These are phyloP conservation scores for Straminergon stramineum DNA, from an alignment of 225 moss, liverwort and hornwort species.

Conservation along the genomic window DNA sequence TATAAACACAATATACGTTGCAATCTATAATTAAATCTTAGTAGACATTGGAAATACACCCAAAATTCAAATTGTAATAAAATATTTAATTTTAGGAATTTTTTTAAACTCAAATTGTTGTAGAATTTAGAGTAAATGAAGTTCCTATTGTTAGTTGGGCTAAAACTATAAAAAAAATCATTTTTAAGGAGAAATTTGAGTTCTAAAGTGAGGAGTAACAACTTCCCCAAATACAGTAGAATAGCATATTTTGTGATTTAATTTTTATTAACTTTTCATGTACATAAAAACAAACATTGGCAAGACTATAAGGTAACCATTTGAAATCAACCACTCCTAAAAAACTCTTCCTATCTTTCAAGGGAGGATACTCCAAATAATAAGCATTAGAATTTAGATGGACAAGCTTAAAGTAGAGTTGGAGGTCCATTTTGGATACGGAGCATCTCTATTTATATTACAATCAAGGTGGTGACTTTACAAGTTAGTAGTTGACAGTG, in stretches of 20 bases:
- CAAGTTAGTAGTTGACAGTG: too few relatives aligned
- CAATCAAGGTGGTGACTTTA: too few relatives aligned
- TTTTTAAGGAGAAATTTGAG: background rate
- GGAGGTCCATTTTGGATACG: too few relatives aligned
- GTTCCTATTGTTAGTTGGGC: background rate
- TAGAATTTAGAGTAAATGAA: background rate
- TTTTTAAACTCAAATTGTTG: background rate
- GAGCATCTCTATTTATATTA: too few relatives aligned
- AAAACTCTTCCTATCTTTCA: too few relatives aligned
- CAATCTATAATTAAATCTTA: background rate
- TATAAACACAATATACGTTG: rapidly evolving
- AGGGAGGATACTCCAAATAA: too few relatives aligned
- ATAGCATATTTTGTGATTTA: background rate
- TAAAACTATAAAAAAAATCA: background rate
- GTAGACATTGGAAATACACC: background rate
- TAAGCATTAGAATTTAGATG: too few relatives aligned
- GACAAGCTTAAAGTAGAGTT: too few relatives aligned
- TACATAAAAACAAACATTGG: background rate
- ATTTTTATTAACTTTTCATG: background rate
- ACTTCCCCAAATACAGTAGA: background rate
- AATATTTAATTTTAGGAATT: background rate
- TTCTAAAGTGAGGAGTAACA: background rate
- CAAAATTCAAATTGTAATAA: background rate
- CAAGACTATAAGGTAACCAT: background rate
- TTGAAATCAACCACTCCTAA: too few relatives aligned